A percentile compares a stretch with the other conserved stretches of the same genome.
Evolutionary conservation across 2,329 filamentous ascomycete species (phyloP).

Genomic region (Sporothrix sp.): DNA sequence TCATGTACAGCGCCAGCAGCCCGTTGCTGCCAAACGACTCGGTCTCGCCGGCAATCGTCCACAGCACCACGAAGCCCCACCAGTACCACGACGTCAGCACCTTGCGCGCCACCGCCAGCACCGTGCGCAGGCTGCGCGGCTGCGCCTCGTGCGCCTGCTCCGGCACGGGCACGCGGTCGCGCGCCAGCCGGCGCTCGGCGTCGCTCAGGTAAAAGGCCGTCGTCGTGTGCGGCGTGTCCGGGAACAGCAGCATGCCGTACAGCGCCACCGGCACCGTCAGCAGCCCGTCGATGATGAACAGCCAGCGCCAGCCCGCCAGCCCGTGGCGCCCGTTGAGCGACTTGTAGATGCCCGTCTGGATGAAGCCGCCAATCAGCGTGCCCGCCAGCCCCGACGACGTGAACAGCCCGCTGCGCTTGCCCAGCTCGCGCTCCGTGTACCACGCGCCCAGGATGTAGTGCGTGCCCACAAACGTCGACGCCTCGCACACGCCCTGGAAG

Average conservation of each 20-base stretch:
- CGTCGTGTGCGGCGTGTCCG: conserved; percentile 41
- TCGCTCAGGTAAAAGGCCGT: conserved; percentile 39
- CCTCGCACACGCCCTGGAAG: conserved; percentile 46
- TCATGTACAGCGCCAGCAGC: conserved; percentile 42
- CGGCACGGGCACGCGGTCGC: conserved; percentile 29
- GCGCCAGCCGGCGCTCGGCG: conserved; percentile 27
- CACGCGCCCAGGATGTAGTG: conserved; percentile 52
- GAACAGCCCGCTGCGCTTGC: conserved; percentile 52
- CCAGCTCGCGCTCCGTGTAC: conserved; percentile 52
- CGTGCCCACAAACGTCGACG: conserved; percentile 46
- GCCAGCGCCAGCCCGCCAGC: conserved; percentile 46
- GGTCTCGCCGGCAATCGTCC: conserved; percentile 61
- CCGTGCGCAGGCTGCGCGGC: conserved; percentile 10
- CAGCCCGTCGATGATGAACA: conserved; percentile 43
- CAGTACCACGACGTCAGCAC: conserved; percentile 53
- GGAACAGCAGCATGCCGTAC: conserved; percentile 45
- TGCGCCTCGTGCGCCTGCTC: conserved; percentile 28
- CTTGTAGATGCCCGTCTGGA: conserved; percentile 44
- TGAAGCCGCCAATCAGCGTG: conserved; percentile 52
- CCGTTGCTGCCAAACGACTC: conserved; percentile 61
- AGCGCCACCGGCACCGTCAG: conserved; percentile 47
- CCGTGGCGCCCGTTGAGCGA: conserved; percentile 37
- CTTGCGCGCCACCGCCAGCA: conserved; percentile 30
- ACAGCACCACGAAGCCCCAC: conserved; percentile 57
- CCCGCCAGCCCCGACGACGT: conserved; percentile 50